phyloP scores from a whole-genome alignment of 2,329 filamentous ascomycete genomes.

The Neonectria sp. region DNA sequence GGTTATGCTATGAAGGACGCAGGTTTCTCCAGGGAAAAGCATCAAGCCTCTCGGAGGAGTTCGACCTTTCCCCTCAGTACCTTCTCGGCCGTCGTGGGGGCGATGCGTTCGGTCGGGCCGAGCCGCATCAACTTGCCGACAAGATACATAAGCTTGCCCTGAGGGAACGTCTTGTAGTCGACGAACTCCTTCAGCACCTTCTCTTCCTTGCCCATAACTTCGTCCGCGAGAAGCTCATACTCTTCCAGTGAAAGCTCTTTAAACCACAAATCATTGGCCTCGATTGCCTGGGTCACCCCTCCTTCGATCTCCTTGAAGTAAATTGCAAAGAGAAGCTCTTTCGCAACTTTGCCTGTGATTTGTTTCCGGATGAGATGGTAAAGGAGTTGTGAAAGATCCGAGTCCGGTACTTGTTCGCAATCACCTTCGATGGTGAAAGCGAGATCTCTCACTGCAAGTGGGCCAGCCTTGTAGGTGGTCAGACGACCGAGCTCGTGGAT shows the following conservation, averaged over 20 bases:
- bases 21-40: conserved; percentile 5
- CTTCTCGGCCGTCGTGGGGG: conserved; percentile 66
- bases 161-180: conserved; percentile 62
- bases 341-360: conserved; percentile 72
- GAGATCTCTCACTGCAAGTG: conserved; percentile 52
- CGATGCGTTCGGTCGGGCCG: conserved; percentile 69
- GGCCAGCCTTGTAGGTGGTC: conserved; percentile 64
- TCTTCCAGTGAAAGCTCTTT: conserved; percentile 63
- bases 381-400: conserved; percentile 66
- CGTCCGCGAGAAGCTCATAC: conserved; percentile 63
- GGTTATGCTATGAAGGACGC: conserved; percentile 33
- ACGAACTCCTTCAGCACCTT: conserved; percentile 63
- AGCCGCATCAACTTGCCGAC: conserved; percentile 72
- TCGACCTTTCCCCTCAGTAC: conserved; percentile 58
- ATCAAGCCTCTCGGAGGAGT: conserved; percentile 36
- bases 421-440: conserved; percentile 62
- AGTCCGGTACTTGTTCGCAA: conserved; percentile 62
- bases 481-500: conserved; percentile 83
- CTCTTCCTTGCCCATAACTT: conserved; percentile 62
- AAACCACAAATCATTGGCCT: conserved; percentile 68
- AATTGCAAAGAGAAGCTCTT: conserved; percentile 69
- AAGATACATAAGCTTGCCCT: conserved; percentile 73
- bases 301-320: conserved; percentile 63
- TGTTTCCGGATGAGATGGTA: conserved; percentile 61
- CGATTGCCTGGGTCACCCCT: conserved; percentile 62